Evolutionary conservation across 1,284 basidiomycete genomes (phyloP).

Genomic region (Neolentinus lepideus): DNA sequence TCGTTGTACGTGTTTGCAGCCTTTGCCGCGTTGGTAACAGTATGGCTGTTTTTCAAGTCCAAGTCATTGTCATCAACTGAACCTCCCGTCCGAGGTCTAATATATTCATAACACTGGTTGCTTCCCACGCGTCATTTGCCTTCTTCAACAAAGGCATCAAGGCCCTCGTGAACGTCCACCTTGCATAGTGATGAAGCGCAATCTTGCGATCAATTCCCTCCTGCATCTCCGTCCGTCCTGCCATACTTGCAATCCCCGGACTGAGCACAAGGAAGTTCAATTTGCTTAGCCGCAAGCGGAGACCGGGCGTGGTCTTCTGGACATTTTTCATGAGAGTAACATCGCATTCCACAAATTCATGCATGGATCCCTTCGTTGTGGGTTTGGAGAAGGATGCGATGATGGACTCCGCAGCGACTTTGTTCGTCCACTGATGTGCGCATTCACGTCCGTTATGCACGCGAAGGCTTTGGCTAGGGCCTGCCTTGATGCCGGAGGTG

Average conservation of each 20-base stretch:
- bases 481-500: constrained; percentile 27
- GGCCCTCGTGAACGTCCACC: constrained; percentile 23
- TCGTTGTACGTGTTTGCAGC: constrained; percentile 25
- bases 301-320: constrained; percentile 15
- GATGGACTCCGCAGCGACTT: constrained; percentile 25
- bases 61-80: constrained; percentile 24
- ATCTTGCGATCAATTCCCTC: constrained; percentile 23
- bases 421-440: constrained; percentile 29
- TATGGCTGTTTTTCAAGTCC: constrained; percentile 25
- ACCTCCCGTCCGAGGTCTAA: constrained; percentile 13
- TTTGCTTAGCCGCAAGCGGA: constrained; percentile 20
- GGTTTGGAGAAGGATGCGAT: constrained; percentile 24
- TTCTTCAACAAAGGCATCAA: constrained; percentile 17
- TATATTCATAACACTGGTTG: constrained; percentile 19
- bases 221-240: constrained; percentile 24
- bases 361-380: constrained; percentile 10
- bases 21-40: constrained; percentile 14
- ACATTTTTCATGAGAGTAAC: constrained; percentile 27
- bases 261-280: constrained; percentile 29
- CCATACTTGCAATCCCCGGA: constrained; percentile 21
- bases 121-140: constrained; percentile 18
- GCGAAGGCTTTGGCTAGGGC: constrained; percentile 24
- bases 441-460: constrained; percentile 22
- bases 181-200: constrained; percentile 20
- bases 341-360: constrained; percentile 30